These are phyloP conservation scores for Neoconidiobolus thromboides DNA, from an alignment of 371 early-diverging fungal genomes.

Conservation along the genomic window DNA sequence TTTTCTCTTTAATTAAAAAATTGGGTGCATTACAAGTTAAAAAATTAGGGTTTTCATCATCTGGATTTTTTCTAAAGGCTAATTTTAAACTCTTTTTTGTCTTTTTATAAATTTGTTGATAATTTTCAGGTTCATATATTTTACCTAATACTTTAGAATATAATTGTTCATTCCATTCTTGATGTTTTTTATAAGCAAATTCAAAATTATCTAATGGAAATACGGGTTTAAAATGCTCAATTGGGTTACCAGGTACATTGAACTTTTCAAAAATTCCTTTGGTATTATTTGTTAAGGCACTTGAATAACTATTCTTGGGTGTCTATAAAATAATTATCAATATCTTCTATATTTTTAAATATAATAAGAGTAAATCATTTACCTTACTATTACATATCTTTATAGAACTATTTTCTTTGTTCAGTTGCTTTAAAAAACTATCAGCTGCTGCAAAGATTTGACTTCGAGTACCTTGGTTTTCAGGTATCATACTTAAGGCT, in stretches of 20 bases:
- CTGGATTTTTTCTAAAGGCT: neutral
- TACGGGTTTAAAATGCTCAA: conserved; percentile 49
- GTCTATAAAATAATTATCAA: conserved; percentile 22
- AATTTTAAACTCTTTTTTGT: conserved; percentile 9
- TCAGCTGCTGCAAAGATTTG: too few relatives aligned
- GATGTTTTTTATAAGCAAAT: conserved; percentile 44
- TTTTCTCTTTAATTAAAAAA: neutral
- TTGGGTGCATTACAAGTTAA: neutral
- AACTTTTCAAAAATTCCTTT: conserved; percentile 59
- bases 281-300: conserved; percentile 54
- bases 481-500: too few relatives aligned
- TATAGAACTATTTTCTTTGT: too few relatives aligned
- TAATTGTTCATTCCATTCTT: conserved; percentile 47
- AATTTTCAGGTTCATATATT: neutral
- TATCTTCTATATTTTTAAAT: too few relatives aligned
- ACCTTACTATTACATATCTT: too few relatives aligned
- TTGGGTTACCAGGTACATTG: conserved; percentile 31
- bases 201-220: conserved; percentile 57
- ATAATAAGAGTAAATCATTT: too few relatives aligned
- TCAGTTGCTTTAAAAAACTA: too few relatives aligned
- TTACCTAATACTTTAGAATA: conserved; percentile 8
- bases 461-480: too few relatives aligned
- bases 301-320: conserved; percentile 64
- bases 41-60: neutral
- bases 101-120: neutral